Conservation (phyloP, 2,329 filamentous ascomycete genomes). For the Penicillium verrucosum region DNA sequence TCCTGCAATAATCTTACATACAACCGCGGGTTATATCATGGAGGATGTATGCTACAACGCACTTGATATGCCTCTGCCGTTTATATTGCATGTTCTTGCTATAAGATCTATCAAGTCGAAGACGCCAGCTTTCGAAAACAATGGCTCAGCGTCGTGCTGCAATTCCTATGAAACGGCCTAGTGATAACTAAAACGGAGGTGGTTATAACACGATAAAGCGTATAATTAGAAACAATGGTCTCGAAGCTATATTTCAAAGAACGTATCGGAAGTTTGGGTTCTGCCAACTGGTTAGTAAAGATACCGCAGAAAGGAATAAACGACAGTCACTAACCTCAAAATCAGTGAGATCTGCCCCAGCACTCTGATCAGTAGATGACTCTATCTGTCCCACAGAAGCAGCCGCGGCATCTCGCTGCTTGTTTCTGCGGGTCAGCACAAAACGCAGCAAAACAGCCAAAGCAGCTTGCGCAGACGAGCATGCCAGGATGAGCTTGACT, state of each 20-base stretch:
- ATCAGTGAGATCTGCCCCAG: slow-evolving; percentile 27
- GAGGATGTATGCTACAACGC: no score
- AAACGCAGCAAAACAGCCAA: slow-evolving; percentile 20
- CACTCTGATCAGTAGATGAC: slow-evolving; percentile 5
- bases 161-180: neutral
- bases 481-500: slow-evolving; percentile 50
- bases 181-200: no score
- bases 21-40: no score
- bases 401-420: slow-evolving; percentile 11
- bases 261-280: slow-evolving; percentile 33
- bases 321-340: slow-evolving; percentile 24
- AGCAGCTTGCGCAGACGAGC: slow-evolving; percentile 19
- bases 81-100: no score
- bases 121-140: neutral
- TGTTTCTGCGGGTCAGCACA: slow-evolving; percentile 21
- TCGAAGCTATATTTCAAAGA: slow-evolving; percentile 26
- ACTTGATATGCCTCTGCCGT: no score
- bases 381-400: neutral
- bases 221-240: neutral
- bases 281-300: slow-evolving; percentile 6
- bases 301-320: neutral
- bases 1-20: no score
- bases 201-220: neutral
- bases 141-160: neutral
- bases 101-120: no score